A percentile compares a stretch with the other conserved stretches of the same genome.
phyloP scores from a whole-genome alignment of 176 grass and related monocot species.

The Areca catechu region DNA sequence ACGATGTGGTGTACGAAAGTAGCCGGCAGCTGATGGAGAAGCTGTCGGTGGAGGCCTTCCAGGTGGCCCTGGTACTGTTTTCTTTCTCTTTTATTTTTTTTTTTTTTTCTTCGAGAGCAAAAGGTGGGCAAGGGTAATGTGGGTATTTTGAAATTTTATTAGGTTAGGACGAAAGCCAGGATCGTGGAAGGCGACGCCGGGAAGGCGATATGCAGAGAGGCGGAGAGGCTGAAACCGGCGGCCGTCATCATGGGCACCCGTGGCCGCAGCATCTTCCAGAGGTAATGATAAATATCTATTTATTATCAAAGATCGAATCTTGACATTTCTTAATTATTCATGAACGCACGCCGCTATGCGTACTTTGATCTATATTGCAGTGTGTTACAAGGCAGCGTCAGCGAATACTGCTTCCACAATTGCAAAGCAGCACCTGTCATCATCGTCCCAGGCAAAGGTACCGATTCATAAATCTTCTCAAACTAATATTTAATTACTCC shows the following conservation, averaged over 20 bases:
- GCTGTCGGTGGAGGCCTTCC: conserved; percentile 59
- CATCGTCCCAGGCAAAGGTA: conserved; percentile 81
- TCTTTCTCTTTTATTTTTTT: background rate
- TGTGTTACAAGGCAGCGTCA: conserved; percentile 75
- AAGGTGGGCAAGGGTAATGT: too few relatives aligned
- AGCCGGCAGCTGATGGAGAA: conserved; percentile 49
- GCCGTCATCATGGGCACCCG: conserved; percentile 77
- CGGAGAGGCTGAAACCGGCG: conserved; percentile 64
- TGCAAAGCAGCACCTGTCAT: conserved; percentile 87
- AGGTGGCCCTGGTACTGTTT: conserved; percentile 38
- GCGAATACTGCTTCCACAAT: conserved; percentile 83
- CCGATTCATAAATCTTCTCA: conserved; percentile 21
- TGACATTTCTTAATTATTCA: too few relatives aligned
- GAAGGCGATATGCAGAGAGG: conserved; percentile 67
- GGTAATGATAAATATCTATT: conserved; percentile 20
- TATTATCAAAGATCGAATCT: too few relatives aligned
- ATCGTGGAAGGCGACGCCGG: conserved; percentile 72
- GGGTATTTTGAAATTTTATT: conserved; percentile 3
- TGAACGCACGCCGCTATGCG: too few relatives aligned
- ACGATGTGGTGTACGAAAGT: conserved; percentile 72
- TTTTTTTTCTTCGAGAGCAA: background rate
- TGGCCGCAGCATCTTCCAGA: conserved; percentile 57
- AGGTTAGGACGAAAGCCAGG: conserved; percentile 59
- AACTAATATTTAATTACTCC: too few relatives aligned
- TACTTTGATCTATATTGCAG: conserved; percentile 25